Percentiles rank a stretch among this genome's conserved stretches.
Conservation (phyloP, 768 basidiomycete species). For the Gelatoporia subvermispora region DNA sequence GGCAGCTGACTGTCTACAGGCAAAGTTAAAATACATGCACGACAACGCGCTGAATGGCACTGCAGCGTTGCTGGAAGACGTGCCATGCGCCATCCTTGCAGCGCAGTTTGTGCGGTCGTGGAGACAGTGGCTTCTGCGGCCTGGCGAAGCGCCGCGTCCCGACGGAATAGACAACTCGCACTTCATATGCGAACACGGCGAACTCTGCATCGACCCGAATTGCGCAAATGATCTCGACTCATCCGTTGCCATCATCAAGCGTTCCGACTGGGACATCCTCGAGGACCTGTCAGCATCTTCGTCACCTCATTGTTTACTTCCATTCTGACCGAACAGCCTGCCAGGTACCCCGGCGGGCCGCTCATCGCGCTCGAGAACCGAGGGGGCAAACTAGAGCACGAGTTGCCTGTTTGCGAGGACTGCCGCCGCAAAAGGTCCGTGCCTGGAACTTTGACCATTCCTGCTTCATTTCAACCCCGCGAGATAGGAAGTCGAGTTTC, state of each 20-base stretch:
- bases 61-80: conserved; percentile 40
- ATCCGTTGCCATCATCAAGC: conserved; percentile 50
- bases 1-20: conserved; percentile 32
- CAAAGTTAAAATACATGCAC: conserved; percentile 57
- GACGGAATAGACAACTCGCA: conserved; percentile 53
- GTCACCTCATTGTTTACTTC: not conserved
- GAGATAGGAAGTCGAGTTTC: conserved; percentile 50
- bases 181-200: conserved; percentile 65
- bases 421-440: conserved; percentile 58
- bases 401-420: conserved; percentile 50
- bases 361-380: conserved; percentile 44
- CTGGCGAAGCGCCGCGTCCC: conserved; percentile 52
- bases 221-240: conserved; percentile 52
- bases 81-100: conserved; percentile 55
- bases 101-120: conserved; percentile 61
- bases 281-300: conserved; percentile 47
- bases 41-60: conserved; percentile 47
- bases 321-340: not conserved
- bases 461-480: not conserved
- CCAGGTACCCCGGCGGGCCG: conserved; percentile 55
- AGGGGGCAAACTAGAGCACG: conserved; percentile 35
- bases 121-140: conserved; percentile 64
- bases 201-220: conserved; percentile 65
- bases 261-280: conserved; percentile 61
- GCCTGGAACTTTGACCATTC: not conserved